Evolutionary conservation across 2,329 filamentous ascomycete genomes (phyloP).

Genomic region (Nigrograna mackinnonii): DNA sequence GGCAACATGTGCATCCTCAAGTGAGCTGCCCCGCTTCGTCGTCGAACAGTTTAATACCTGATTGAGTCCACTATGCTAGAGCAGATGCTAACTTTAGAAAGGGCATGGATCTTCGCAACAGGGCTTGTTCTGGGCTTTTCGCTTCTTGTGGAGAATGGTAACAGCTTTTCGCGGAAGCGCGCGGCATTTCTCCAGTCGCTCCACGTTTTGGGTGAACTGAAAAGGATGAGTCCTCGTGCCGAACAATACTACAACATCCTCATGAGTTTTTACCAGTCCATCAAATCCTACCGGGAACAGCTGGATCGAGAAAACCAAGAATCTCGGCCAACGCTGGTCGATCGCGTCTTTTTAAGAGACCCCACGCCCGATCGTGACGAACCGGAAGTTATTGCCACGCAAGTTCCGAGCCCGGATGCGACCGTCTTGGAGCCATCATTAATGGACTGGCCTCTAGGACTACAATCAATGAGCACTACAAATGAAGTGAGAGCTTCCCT

Average conservation of each 20-base stretch:
- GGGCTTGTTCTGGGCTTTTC: slow-evolving; percentile 61
- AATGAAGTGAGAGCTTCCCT: slow-evolving; percentile 5
- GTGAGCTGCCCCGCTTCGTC: slow-evolving; percentile 46
- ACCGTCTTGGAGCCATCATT: background rate
- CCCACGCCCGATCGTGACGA: background rate
- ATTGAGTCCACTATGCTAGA: too few species aligned
- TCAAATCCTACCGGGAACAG: slow-evolving; percentile 19
- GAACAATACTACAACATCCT: slow-evolving; percentile 62
- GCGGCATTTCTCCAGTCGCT: slow-evolving; percentile 55
- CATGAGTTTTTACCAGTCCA: slow-evolving; percentile 19
- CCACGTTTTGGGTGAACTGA: slow-evolving; percentile 54
- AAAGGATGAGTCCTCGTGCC: slow-evolving; percentile 58
- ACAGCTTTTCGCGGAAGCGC: slow-evolving; percentile 49
- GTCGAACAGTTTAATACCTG: too few species aligned
- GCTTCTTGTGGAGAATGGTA: slow-evolving; percentile 55
- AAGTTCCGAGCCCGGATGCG: background rate
- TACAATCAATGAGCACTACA: background rate
- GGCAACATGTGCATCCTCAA: slow-evolving; percentile 64
- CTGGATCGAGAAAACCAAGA: slow-evolving; percentile 7
- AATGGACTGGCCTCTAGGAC: background rate
- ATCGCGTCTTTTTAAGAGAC: background rate
- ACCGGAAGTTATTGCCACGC: background rate
- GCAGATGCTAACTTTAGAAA: too few species aligned
- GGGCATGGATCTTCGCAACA: slow-evolving; percentile 60
- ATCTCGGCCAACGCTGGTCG: background rate